Base-by-base conservation (phyloP, 352 stramenopile species). In the Pseudoperonospora humuli region DNA sequence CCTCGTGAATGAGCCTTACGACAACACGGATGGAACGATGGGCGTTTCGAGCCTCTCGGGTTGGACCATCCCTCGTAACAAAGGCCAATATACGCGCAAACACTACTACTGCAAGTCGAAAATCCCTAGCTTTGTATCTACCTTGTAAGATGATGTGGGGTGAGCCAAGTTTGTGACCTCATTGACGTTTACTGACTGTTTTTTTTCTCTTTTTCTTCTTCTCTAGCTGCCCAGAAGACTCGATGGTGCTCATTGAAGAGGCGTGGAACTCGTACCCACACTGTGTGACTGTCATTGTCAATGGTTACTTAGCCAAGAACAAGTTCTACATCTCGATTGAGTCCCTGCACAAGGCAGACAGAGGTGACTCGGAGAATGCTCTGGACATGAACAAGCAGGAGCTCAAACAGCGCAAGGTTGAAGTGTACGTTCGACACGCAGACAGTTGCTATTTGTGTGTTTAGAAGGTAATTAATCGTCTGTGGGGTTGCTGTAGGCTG, bases 241-340 rank as follows among this genome's bases (percentile, higher is more conserved):
- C 72, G 42, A 91, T 91, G 75, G 74, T 87, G 48, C 65, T 93
- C 14, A 65, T 89, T 24, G 81, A 93, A 54, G 81, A 93, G 51
- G 77, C 81, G 25, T 93, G 81, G 81, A 93, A 93, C 61, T 48
- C 81, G 48, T 93, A 91, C 57, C 81, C 81, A 18, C 77, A 91
- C 64, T 93, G 81, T 37, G 65, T 90, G 43, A 93, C 81, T 33
- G 75, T 93, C 43, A 88, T 93, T 48, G 72, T 73, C 19, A 91
- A 88, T 41, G 79, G 79, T 20, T 93, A 88, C 58, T 43, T 93
- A 27, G 62, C 76, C 13, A 90, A 93, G 57, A 72, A 87, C 55
- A 89, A 89, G 66, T 92, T 92, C 41, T 88, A 80, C 61, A 92
- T 92, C 40, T 83, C 53, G 39, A 92, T 92, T 37, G 79, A 92